phyloP scores from a whole-genome alignment of 202 grass and related monocot species.

The Digitaria exilis region DNA sequence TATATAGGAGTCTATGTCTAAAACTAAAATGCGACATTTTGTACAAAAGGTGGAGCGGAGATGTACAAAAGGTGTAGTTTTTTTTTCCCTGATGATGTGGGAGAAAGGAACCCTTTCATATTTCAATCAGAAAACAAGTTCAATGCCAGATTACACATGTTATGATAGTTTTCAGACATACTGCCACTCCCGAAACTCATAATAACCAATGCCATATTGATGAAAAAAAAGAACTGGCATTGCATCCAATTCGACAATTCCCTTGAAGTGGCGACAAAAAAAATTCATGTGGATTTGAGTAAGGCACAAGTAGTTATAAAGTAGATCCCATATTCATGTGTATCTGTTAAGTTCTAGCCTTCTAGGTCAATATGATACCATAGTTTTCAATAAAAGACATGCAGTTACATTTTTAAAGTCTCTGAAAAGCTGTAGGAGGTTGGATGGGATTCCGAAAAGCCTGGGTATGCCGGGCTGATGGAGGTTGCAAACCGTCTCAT shows the following conservation, averaged over 20 bases:
- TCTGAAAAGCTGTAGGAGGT: slow-evolving; percentile 86
- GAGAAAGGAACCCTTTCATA: neutral
- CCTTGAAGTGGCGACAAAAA: neutral
- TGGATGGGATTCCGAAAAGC: slow-evolving; percentile 85
- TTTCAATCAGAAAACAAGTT: neutral
- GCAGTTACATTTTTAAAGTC: slow-evolving; percentile 32
- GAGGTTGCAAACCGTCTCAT: slow-evolving; percentile 80
- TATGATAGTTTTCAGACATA: neutral
- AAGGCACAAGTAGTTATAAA: neutral
- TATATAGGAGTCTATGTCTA: too few relatives aligned
- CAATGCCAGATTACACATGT: neutral
- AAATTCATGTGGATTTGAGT: neutral
- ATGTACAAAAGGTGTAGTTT: too few relatives aligned
- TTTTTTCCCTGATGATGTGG: too few relatives aligned
- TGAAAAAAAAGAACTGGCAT: neutral
- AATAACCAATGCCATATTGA: neutral
- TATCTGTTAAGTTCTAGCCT: neutral
- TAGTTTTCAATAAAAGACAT: neutral
- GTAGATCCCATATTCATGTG: neutral
- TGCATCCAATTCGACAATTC: neutral
- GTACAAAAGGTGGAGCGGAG: too few relatives aligned
- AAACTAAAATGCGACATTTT: too few relatives aligned
- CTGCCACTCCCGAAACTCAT: neutral
- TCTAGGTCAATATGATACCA: too few relatives aligned
- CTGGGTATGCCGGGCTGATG: slow-evolving; percentile 76